Evolutionary conservation across 2,329 filamentous ascomycete species (phyloP).

Genomic region (Colletotrichum incanum): DNA sequence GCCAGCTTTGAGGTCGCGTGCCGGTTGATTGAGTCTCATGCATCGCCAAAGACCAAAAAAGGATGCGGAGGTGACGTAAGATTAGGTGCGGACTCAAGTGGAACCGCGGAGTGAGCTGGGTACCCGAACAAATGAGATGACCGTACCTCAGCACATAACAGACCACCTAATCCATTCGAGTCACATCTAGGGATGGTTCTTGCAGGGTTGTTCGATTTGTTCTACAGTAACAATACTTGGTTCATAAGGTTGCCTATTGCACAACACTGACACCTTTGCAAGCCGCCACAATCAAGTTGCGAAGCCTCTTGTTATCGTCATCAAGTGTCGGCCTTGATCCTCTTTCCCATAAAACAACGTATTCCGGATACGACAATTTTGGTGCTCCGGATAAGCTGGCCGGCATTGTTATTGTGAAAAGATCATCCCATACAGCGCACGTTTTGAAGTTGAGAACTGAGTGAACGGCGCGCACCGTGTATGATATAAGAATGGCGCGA

Average conservation of each 20-base stretch:
- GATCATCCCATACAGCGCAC: conserved; percentile 23
- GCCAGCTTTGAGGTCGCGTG: too few species aligned
- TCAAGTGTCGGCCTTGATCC: not conserved
- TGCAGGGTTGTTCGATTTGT: not conserved
- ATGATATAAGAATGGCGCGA: conserved; percentile 24
- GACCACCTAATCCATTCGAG: not conserved
- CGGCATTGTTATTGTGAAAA: conserved; percentile 8
- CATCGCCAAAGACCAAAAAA: not conserved
- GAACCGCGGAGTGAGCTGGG: not conserved
- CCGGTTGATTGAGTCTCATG: not conserved
- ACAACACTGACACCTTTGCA: conserved; percentile 24
- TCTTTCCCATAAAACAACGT: conserved; percentile 19
- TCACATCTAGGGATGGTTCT: not conserved
- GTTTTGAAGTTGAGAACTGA: conserved; percentile 17
- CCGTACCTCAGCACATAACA: not conserved
- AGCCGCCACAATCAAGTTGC: conserved; percentile 21
- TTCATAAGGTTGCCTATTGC: not conserved
- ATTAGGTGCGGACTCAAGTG: conserved; percentile 18
- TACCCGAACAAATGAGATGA: not conserved
- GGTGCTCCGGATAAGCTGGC: conserved; percentile 6
- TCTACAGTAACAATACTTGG: too few species aligned
- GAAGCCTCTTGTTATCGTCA: conserved; percentile 15
- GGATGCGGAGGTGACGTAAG: not conserved
- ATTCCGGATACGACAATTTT: conserved; percentile 13
- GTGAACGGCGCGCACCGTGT: conserved; percentile 24